phyloP scores from a whole-genome alignment of 2,329 filamentous ascomycete species.

The Penicillium concentricum region DNA sequence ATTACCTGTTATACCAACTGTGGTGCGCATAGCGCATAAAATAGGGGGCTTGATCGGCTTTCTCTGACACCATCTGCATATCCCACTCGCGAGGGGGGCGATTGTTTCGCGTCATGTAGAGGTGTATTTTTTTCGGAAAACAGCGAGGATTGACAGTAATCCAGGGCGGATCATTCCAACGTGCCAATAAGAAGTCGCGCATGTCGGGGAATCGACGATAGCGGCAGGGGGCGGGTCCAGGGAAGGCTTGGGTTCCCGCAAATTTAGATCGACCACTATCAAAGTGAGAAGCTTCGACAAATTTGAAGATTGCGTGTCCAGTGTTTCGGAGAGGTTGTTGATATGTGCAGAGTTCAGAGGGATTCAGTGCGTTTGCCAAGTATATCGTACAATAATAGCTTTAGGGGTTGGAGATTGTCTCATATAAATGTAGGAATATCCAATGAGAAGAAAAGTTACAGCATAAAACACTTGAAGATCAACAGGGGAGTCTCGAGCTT shows the following conservation, averaged over 20 bases:
- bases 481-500: slow-evolving; percentile 16
- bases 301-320: not conserved
- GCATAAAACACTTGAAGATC: slow-evolving; percentile 1
- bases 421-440: not conserved
- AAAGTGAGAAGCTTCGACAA: slow-evolving; percentile 8
- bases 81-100: slow-evolving; percentile 5
- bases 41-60: not conserved
- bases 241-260: slow-evolving; percentile 25
- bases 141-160: slow-evolving; percentile 13
- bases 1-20: not conserved
- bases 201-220: slow-evolving; percentile 23
- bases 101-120: not conserved
- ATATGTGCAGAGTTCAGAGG: not conserved
- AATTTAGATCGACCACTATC: slow-evolving; percentile 29
- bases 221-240: slow-evolving; percentile 26
- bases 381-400: not conserved
- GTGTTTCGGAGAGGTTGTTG: not conserved
- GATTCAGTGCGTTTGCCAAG: not conserved
- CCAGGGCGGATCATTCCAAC: slow-evolving; percentile 19
- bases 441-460: not conserved
- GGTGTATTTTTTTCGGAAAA: slow-evolving; percentile 4
- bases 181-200: slow-evolving; percentile 23
- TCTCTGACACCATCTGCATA: not conserved
- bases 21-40: not conserved
- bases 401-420: not conserved